phyloP scores from a whole-genome alignment of 257 asterid species.

The Fraxinus anomala region DNA sequence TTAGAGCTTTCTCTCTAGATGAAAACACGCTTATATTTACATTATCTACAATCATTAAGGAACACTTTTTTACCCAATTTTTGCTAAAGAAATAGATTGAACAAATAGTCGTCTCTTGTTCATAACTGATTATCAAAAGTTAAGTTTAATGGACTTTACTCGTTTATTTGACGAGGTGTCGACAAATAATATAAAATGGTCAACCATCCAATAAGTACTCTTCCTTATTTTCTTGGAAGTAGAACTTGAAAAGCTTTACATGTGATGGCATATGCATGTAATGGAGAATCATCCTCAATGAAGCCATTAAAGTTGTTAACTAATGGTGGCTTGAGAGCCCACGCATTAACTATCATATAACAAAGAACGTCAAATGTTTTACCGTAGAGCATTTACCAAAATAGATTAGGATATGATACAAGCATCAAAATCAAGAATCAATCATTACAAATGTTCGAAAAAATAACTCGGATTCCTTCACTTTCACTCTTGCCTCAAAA shows the following conservation, averaged over 20 bases:
- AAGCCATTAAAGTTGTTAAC: not conserved
- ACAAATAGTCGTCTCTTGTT: not conserved
- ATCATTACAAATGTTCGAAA: too few species aligned
- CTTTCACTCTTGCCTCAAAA: too few species aligned
- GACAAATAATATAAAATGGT: too few species aligned
- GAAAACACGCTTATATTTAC: too few species aligned
- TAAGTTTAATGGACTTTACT: too few species aligned
- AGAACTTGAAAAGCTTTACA: not conserved
- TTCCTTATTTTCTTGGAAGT: not conserved
- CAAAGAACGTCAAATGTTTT: not conserved
- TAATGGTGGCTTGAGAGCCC: not conserved
- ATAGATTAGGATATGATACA: too few species aligned
- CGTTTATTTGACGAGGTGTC: too few species aligned
- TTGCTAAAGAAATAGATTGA: not conserved
- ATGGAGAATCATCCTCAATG: slow-evolving; percentile 1
- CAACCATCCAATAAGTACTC: not conserved
- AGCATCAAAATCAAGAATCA: too few species aligned
- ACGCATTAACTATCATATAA: not conserved
- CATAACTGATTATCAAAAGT: not conserved
- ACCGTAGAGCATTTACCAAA: not conserved
- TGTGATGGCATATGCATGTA: slow-evolving; percentile 2
- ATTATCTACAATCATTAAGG: not conserved
- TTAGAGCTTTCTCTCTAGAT: too few species aligned
- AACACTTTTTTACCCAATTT: not conserved
- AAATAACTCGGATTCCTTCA: too few species aligned